phyloP scores from a whole-genome alignment of 2,329 filamentous ascomycete species.

The Claviceps sp. region DNA sequence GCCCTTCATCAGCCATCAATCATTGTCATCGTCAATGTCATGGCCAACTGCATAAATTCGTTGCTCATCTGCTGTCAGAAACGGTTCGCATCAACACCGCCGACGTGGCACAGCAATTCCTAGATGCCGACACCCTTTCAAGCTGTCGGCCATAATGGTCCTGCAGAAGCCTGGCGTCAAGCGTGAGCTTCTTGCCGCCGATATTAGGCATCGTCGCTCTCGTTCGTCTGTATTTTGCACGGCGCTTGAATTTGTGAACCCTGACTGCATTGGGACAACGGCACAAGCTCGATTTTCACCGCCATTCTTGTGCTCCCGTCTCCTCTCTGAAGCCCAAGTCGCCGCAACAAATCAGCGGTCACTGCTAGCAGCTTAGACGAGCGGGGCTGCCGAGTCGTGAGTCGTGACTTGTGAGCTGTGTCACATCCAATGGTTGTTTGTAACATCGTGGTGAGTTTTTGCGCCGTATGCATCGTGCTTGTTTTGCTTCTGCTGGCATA shows the following conservation, averaged over 20 bases:
- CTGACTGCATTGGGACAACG: too few relatives aligned
- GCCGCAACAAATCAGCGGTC: neutral
- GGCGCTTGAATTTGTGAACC: too few relatives aligned
- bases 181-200: neutral
- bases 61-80: constrained; percentile 8
- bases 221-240: too few relatives aligned
- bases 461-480: too few relatives aligned
- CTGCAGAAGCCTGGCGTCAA: neutral
- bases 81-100: constrained; percentile 16
- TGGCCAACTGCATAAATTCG: too few relatives aligned
- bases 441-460: too few relatives aligned
- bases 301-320: neutral
- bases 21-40: too few relatives aligned
- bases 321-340: too few relatives aligned
- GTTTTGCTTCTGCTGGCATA: too few relatives aligned
- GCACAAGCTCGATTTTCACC: neutral
- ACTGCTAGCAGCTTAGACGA: neutral
- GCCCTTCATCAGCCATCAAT: neutral
- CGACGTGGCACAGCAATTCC: constrained; percentile 20
- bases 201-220: too few relatives aligned
- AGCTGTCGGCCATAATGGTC: constrained; percentile 6
- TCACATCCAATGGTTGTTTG: too few relatives aligned
- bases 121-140: constrained; percentile 17
- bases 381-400: neutral
- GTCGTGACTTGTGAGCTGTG: too few relatives aligned